Percentiles rank a stretch among this genome's conserved stretches.
Conservation (phyloP, 305 asterid species). For the Solanum hybrid region DNA sequence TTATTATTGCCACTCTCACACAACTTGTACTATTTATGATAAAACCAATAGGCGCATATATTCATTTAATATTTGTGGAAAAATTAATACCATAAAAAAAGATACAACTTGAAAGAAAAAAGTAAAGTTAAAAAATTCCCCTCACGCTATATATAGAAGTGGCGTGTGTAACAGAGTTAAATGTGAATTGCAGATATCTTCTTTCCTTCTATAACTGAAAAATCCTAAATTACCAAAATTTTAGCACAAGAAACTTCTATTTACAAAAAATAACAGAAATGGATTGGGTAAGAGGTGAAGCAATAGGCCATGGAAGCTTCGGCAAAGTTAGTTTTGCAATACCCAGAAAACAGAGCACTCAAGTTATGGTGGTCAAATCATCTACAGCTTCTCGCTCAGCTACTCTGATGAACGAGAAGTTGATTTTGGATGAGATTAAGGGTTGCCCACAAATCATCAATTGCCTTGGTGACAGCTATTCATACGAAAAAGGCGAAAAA, state of each 20-base stretch:
- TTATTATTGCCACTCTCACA: neutral
- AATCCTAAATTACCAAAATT: neutral
- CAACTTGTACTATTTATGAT: neutral
- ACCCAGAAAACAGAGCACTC: constrained; percentile 9
- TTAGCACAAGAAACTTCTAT: neutral
- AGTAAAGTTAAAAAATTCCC: neutral
- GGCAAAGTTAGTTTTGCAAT: constrained; percentile 46
- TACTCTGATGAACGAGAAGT: constrained; percentile 36
- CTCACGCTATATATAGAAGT: neutral
- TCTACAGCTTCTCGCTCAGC: constrained; percentile 25
- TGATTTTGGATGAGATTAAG: constrained; percentile 35
- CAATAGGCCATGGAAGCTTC: constrained; percentile 53
- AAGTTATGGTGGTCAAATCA: constrained; percentile 57
- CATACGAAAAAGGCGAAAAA: constrained; percentile 44
- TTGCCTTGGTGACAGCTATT: constrained; percentile 42
- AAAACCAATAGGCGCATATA: neutral
- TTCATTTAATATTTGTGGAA: neutral
- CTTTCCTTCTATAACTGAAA: neutral
- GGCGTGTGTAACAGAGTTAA: neutral
- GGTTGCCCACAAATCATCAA: constrained; percentile 40
- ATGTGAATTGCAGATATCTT: neutral
- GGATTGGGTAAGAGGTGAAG: constrained; percentile 59
- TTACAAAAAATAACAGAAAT: constrained; percentile 8
- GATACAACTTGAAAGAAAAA: neutral
- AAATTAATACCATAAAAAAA: neutral